These are phyloP conservation scores for Boletus huronensis DNA, from an alignment of 768 basidiomycete genomes.

Conservation along the genomic window DNA sequence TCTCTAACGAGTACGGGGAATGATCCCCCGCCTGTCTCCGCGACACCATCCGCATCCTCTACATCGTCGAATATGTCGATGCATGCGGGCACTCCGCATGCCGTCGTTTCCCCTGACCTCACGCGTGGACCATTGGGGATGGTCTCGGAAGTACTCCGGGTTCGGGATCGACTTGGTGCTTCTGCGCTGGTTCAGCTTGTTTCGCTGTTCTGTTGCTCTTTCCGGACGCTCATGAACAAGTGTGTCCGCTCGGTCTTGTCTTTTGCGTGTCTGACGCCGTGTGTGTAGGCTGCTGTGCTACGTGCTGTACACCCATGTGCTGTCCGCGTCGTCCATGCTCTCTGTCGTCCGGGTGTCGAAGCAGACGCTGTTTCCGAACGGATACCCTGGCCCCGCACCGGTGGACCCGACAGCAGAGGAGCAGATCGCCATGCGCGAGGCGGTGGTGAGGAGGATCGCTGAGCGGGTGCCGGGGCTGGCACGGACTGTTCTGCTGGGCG, in stretches of 20 bases:
- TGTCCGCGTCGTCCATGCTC: conserved; percentile 51
- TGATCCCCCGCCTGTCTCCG: not conserved
- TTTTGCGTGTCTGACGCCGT: conserved; percentile 7
- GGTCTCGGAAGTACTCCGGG: conserved; percentile 47
- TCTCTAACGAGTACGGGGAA: not conserved
- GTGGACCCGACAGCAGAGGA: conserved; percentile 77
- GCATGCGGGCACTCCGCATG: conserved; percentile 3
- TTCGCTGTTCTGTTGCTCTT: conserved; percentile 44
- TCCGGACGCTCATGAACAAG: conserved; percentile 59
- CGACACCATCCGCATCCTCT: conserved; percentile 21
- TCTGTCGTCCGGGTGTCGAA: conserved; percentile 55
- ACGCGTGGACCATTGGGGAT: conserved; percentile 43
- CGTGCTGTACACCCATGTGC: conserved; percentile 53
- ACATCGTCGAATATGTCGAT: conserved; percentile 25
- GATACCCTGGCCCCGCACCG: conserved; percentile 75
- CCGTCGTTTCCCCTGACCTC: conserved; percentile 30
- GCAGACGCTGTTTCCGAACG: conserved; percentile 80
- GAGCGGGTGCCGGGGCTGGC: conserved; percentile 37
- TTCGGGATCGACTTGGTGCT: conserved; percentile 47
- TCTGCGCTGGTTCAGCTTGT: conserved; percentile 43
- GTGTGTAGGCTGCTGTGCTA: conserved; percentile 63
- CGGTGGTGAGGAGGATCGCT: conserved; percentile 38
- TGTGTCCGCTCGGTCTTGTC: conserved; percentile 23
- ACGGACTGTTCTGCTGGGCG: conserved; percentile 39
- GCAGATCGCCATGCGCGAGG: conserved; percentile 52